A percentile compares a stretch with the other conserved stretches of the same genome.
These are phyloP conservation scores for Ettlia oleoabundans DNA, from an alignment of 139 green algal species.

Conservation along the genomic window DNA sequence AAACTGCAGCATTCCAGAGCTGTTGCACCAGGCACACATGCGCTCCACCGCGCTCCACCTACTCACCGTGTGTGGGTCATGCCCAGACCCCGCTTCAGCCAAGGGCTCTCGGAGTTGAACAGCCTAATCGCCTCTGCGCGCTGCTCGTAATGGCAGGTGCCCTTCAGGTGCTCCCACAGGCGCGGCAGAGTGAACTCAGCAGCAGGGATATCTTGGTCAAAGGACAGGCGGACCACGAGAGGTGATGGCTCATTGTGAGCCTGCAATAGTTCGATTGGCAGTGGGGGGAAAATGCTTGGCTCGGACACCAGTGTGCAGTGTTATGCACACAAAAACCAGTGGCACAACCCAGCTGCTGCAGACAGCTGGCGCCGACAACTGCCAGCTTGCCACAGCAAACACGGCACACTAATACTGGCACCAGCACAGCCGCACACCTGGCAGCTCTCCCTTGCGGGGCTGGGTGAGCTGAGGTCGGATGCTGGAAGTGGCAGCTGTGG, in stretches of 20 bases:
- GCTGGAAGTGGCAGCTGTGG: not conserved
- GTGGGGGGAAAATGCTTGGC: not conserved
- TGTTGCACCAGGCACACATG: no score
- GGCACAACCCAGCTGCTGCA: no score
- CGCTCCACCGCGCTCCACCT: no score
- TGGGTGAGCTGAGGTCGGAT: not conserved
- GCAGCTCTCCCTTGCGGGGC: not conserved
- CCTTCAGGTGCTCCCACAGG: conserved; percentile 36
- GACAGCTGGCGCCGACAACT: no score
- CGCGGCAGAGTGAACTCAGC: conserved; percentile 44
- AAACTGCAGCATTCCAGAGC: no score
- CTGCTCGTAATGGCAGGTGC: not conserved
- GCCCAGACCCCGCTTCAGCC: conserved; percentile 21
- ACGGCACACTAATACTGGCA: not conserved
- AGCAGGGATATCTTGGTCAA: not conserved
- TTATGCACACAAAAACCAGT: no score
- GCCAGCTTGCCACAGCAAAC: no score
- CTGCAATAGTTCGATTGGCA: no score
- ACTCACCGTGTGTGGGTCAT: conserved; percentile 13
- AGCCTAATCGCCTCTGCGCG: not conserved
- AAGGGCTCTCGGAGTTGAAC: not conserved
- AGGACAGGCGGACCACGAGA: not conserved
- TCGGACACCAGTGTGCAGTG: no score
- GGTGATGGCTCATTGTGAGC: not conserved
- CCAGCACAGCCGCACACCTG: not conserved